Conservation (phyloP, 805 yeast genomes). For the Suhomyces sp. region DNA sequence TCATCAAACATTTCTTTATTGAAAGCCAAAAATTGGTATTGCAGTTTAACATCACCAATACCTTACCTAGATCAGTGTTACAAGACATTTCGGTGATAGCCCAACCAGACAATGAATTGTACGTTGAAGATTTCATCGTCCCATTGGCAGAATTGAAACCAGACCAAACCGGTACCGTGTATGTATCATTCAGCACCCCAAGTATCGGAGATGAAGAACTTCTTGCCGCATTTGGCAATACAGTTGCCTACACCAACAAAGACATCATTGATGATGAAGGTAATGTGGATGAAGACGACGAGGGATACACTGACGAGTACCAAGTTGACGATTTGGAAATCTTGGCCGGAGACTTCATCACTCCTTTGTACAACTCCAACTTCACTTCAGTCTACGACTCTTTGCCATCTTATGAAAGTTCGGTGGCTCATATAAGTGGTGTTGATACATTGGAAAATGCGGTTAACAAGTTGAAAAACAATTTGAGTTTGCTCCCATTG, state of each 20-base stretch:
- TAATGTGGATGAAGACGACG: constrained; percentile 60
- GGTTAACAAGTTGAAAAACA: constrained; percentile 49
- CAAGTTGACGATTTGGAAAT: constrained; percentile 78
- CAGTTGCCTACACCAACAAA: constrained; percentile 69
- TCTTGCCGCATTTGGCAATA: constrained; percentile 54
- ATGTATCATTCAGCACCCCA: constrained; percentile 70
- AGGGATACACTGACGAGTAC: constrained; percentile 91
- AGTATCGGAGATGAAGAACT: constrained; percentile 38
- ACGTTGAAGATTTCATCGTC: constrained; percentile 66
- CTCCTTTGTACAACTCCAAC: constrained; percentile 74
- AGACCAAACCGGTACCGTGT: constrained; percentile 66
- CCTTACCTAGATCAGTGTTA: constrained; percentile 72
- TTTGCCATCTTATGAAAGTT: constrained; percentile 55
- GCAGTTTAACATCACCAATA: constrained; percentile 83
- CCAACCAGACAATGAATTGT: constrained; percentile 56
- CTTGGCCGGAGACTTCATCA: constrained; percentile 75
- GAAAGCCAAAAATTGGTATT: constrained; percentile 66
- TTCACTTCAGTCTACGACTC: constrained; percentile 75
- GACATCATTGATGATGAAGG: constrained; percentile 76
- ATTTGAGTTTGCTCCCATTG: constrained; percentile 55
- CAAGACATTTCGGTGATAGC: constrained; percentile 73
- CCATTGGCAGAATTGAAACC: constrained; percentile 74
- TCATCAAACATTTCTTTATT: constrained; percentile 74
- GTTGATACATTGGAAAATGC: constrained; percentile 34
- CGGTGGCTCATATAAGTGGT: constrained; percentile 62